Conservation (phyloP, 148 eudicot species). For the Persicaria maculosa region DNA sequence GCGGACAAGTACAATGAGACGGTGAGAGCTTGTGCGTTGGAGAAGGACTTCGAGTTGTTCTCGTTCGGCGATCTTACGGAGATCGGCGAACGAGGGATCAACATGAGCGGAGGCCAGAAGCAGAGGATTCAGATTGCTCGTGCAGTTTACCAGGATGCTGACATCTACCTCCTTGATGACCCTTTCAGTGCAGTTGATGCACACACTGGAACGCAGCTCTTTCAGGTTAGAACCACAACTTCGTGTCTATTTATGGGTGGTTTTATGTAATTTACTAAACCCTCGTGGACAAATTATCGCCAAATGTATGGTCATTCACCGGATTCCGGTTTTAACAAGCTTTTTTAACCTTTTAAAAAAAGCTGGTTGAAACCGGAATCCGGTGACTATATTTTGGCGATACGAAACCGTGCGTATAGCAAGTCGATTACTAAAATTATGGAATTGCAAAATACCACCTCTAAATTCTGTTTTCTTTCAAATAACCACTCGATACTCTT, state of each 20-base stretch:
- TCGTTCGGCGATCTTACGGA: conserved; percentile 80
- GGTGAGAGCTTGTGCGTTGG: conserved; percentile 72
- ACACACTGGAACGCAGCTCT: conserved; percentile 88
- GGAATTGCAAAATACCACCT: too few relatives aligned
- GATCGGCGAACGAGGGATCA: conserved; percentile 94
- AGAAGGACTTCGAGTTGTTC: conserved; percentile 88
- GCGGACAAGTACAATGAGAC: conserved; percentile 53
- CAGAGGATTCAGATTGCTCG: conserved; percentile 99
- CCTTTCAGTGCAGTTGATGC: conserved; percentile 99
- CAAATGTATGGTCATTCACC: too few relatives aligned
- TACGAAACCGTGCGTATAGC: too few relatives aligned
- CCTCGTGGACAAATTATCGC: too few relatives aligned
- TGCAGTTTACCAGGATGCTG: conserved; percentile 90
- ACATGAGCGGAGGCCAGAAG: conserved; percentile 99
- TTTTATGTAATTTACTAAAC: not conserved
- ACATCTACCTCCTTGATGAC: conserved; percentile 91
- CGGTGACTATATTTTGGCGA: too few relatives aligned
- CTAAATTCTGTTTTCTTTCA: too few relatives aligned
- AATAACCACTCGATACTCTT: too few relatives aligned
- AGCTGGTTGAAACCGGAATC: too few relatives aligned
- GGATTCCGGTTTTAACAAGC: too few relatives aligned
- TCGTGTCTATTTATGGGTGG: not conserved
- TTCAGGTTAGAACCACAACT: conserved; percentile 45
- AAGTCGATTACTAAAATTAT: too few relatives aligned
- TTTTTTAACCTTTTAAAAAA: too few relatives aligned